Evolutionary conservation across 495 filamentous ascomycete genomes (phyloP), one percentile per base, ranked within the genome.

Genomic region (Halenospora varia): DNA sequence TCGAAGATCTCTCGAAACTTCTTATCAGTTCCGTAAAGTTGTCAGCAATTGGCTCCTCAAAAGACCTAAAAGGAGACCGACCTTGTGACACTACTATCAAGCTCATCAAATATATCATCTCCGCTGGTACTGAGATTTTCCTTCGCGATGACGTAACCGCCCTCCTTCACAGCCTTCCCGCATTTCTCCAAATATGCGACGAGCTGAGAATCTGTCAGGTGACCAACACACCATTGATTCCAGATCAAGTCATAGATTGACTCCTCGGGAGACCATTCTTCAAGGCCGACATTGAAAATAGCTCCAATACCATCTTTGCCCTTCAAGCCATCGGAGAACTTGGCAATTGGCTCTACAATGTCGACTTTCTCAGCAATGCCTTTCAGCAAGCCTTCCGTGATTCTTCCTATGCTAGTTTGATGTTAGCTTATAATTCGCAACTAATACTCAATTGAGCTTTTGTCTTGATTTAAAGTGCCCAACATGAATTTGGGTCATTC

Each of bases 181-280:
- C 89, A 89, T 39, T 87, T 75, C 59, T 70, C 55, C 10, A 96
- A 70, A 57, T 86, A 96, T 13, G 67, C 75, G 19, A 84, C 80
- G 19, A 97, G 68, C 70, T 96, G 84, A 39, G 64, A 65, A 72
- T 96, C 93, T n/a, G 84, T 92, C 51, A 97, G 71, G 67, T 96
- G 88, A 15, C 90, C 89, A n/a, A 95, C 71, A 72, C 92, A 97
- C 92, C 92, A 96, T 71, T 97, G 93, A 48, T 82, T 88, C 80
- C 84, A 87, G 62, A 88, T 75, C 45, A 87, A 62, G 59, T 84
- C 77, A 57, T 81, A 92, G 3, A 75, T 70, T 10, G 52, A 41
- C 39, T 53, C 18, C 15, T 51, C 26, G 15, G 62, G 62, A 2
- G 55, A 42, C 90, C 90, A 96, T 39, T 82, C 71, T 72, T 96